Base-by-base conservation (phyloP, 73 alveolate genomes). In the Paramecium sexaurelia region DNA sequence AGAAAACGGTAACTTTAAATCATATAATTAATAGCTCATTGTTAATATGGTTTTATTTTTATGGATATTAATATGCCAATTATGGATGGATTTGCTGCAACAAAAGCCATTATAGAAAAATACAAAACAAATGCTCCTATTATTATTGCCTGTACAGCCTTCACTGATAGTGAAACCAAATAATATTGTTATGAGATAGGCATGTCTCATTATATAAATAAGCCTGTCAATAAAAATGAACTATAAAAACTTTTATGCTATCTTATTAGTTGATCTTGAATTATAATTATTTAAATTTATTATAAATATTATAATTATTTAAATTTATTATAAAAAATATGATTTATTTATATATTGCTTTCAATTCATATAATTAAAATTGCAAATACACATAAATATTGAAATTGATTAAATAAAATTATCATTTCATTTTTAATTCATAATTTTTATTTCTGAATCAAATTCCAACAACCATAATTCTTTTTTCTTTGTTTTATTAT, bases 61-160 rank as follows among this genome's bases (percentile, higher is more conserved):
- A 88, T 88, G 94, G 94, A 88, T 71, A 88, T 88, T 0, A 88
- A 88, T 24, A 88, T 88, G 94, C 94, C 94, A 19, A 26, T 88
- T 0, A 88, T 69, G 91, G 94, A 88, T 88, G 94, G 94, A 9
- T 88, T 88, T 69, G 43, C 78, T 27, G 90, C 94, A 1, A 88
- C 94, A 1, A 88, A 71, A 69, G 39, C 47, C 13, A 88, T 88
- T 2, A 26, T 75, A 27, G 84, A 66, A 13, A 24, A 40, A 40
- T 39, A 78, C 19, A 19, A 24, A 24, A 7, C 6, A 7, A 26
- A 41, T 39, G 75, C 68, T 39, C 73, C 68, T 2, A 41, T 10
- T 17, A 78, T 78, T 41, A 45, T 78, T 10, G 90, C 90, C 19
- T 78, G 90, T 11, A 78, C 90, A 24, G 90, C 90, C 32, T 78